phyloP scores from a whole-genome alignment of 805 yeast species.

The Wickerhamomyces queroliae region DNA sequence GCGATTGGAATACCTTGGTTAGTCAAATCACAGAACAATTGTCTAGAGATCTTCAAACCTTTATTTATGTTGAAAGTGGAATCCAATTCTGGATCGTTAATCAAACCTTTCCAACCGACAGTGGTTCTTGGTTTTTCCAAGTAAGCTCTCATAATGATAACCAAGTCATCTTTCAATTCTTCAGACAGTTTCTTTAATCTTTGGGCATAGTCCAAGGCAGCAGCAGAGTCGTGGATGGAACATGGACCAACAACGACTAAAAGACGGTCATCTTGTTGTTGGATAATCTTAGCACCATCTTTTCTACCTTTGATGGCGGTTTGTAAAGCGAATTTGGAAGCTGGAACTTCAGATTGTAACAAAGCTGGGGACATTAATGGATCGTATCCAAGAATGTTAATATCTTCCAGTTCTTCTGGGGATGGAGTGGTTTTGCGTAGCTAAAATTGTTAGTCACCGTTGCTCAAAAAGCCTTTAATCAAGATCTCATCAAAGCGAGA shows the following conservation, averaged over 20 bases:
- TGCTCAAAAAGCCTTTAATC: too few relatives aligned
- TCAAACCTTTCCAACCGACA: conserved; percentile 98
- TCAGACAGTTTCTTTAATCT: conserved; percentile 62
- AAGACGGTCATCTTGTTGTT: conserved; percentile 75
- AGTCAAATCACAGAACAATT: conserved; percentile 78
- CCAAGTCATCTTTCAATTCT: conserved; percentile 69
- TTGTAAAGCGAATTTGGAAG: conserved; percentile 44
- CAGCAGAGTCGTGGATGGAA: conserved; percentile 86
- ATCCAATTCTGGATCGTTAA: conserved; percentile 94
- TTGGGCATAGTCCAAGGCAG: conserved; percentile 83
- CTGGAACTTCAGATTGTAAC: conserved; percentile 79
- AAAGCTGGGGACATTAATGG: conserved; percentile 93
- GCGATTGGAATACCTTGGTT: conserved; percentile 84
- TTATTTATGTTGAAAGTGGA: conserved; percentile 91
- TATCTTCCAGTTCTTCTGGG: conserved; percentile 48
- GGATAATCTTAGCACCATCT: conserved; percentile 69
- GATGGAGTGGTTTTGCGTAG: conserved; percentile 11
- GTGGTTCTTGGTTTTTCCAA: conserved; percentile 98
- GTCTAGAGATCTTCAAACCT: conserved; percentile 84
- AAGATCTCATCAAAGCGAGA: too few relatives aligned
- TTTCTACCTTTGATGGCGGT: conserved; percentile 74
- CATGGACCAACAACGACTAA: conserved; percentile 94
- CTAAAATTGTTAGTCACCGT: too few relatives aligned
- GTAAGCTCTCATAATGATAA: conserved; percentile 94
- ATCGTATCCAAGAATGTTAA: conserved; percentile 84